Conservation (phyloP, 2,329 filamentous ascomycete species). For the Colletotrichum acutatum region DNA sequence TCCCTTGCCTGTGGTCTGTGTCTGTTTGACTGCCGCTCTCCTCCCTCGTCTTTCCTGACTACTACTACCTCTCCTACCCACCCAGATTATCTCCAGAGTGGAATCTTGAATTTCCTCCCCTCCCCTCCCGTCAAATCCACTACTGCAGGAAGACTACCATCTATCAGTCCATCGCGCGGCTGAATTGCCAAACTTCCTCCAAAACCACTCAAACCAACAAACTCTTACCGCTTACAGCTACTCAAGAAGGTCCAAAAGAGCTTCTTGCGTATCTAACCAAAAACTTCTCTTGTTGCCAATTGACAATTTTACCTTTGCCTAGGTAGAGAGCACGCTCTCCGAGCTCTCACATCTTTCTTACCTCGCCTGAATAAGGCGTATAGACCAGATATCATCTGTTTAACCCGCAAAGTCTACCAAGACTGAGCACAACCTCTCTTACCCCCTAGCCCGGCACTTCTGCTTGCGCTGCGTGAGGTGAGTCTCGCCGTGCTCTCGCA, state of each 20-base stretch:
- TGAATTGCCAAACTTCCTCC: not conserved
- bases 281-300: conserved; percentile 21
- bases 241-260: conserved; percentile 10
- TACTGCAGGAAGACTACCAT: conserved; percentile 31
- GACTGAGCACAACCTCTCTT: conserved; percentile 59
- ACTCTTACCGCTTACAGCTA: not conserved
- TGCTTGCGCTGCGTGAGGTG: conserved; percentile 88
- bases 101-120: conserved; percentile 36
- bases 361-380: conserved; percentile 48
- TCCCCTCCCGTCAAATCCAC: conserved; percentile 33
- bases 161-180: conserved; percentile 27
- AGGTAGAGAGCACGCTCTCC: conserved; percentile 31
- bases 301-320: conserved; percentile 35
- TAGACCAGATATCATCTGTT: conserved; percentile 30
- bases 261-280: conserved; percentile 24
- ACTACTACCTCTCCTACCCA: conserved; percentile 32
- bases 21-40: conserved; percentile 9
- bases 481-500: conserved; percentile 37
- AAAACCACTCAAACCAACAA: not conserved
- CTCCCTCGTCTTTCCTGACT: not conserved
- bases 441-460: conserved; percentile 76
- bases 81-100: conserved; percentile 32
- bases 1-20: conserved; percentile 11
- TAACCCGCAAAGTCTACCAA: conserved; percentile 51
- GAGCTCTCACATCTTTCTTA: conserved; percentile 27